Evolutionary conservation across 2,329 filamentous ascomycete genomes (phyloP), one percentile per base, ranked within the genome.

Genomic region (Hymenoscyphus fraxineus): DNA sequence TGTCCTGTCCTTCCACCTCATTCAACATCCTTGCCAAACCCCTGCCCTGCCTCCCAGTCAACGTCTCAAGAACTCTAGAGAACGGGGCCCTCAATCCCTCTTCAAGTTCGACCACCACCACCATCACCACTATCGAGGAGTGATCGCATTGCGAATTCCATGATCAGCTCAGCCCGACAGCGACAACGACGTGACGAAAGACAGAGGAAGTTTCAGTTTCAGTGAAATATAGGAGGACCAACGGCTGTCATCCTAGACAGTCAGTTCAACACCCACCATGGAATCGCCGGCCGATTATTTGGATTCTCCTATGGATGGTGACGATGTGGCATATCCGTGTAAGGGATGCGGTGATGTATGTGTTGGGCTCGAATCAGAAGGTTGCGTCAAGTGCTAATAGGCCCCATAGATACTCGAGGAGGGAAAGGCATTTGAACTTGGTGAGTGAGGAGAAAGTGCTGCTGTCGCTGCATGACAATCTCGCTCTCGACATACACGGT

Each of bases 371-470:
- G 59, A 6, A 19, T 16, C 16, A 40, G 32, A 55, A 9, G 6
- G 15, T 7, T 44, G 38, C 22, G 22, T 27, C 32, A 35, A 22
- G 16, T 62, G 64, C 73, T 74, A 66, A 73, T 62, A 40, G 67
- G 61, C 60, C 65, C 68, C 59, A 59, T 64, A 97, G 93, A 97
- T 98, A 71, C 85, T 99, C 22, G 95, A 99, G 79, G 95, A 99
- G 83, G 95, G 95, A 73, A 98, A 98, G 79, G 95, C 95, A 61
- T 99, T 97, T 74, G 95, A 99, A 80, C 85, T 99, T 74, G 93
- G 94, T 98, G 80, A 75, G 85, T 80, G 68, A 65, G 54, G 39
- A 62, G 59, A 40, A 54, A 56, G n/a, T 13, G 12, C 9, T 16
- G 13, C 27, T 35, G 40, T 51, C 22, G 27, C 12, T 35, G 27